Conservation (phyloP, 441 rosid species). For the Eugenia klotzschiana region DNA sequence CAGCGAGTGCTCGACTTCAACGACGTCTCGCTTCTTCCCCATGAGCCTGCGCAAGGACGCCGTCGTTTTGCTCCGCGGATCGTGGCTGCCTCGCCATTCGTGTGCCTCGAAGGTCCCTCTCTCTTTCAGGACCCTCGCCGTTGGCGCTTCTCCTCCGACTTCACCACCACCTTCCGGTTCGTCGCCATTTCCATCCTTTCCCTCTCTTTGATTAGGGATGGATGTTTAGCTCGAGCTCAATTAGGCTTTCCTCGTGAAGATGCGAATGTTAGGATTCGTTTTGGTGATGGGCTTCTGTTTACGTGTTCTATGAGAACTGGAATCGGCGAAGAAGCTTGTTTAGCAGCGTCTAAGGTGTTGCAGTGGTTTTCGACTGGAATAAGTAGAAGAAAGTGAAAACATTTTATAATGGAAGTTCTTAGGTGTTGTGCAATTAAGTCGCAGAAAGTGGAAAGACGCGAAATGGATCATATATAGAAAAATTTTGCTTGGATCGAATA, state of each 20-base stretch:
- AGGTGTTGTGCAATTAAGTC: not conserved
- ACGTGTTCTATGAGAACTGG: not conserved
- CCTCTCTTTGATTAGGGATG: not conserved
- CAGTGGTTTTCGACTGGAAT: not conserved
- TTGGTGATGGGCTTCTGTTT: not conserved
- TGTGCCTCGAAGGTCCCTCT: not conserved
- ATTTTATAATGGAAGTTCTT: not conserved
- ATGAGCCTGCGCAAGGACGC: not conserved
- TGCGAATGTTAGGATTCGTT: not conserved
- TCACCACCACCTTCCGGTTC: conserved; percentile 20
- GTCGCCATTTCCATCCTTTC: not conserved
- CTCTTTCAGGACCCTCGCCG: conserved; percentile 12
- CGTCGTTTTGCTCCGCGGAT: conserved; percentile 13
- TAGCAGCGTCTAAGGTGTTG: not conserved
- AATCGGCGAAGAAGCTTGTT: not conserved
- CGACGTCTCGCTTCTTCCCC: conserved; percentile 7
- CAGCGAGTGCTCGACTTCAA: conserved; percentile 32
- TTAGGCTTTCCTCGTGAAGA: not conserved
- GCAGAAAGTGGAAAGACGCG: not conserved
- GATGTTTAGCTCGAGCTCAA: not conserved
- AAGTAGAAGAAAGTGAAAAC: not conserved
- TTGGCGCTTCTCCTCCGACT: conserved; percentile 15
- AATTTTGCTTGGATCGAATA: not conserved
- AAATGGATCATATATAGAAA: not conserved
- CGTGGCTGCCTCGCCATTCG: conserved; percentile 13